Percentiles rank a stretch among this genome's conserved stretches.
phyloP scores from a whole-genome alignment of 352 stramenopile species.

The Thalassiosira oceanica region DNA sequence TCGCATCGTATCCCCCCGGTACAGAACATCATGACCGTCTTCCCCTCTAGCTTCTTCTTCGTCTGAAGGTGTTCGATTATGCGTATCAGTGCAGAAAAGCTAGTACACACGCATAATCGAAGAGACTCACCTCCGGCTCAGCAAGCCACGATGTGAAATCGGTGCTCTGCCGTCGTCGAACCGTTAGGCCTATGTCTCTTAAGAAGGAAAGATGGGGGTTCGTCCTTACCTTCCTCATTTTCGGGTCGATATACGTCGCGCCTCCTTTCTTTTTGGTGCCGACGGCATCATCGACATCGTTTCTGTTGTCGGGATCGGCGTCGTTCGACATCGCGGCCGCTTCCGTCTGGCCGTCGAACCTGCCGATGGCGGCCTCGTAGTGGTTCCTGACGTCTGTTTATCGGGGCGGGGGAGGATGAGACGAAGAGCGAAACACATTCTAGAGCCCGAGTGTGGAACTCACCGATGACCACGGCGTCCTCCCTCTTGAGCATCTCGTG shows the following conservation, averaged over 20 bases:
- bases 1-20: slow-evolving; percentile 77
- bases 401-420: too few species aligned
- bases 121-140: too few species aligned
- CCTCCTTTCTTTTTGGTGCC: slow-evolving; percentile 48
- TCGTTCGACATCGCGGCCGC: slow-evolving; percentile 83
- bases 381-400: slow-evolving; percentile 80
- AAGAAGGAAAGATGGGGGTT: slow-evolving; percentile 81
- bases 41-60: slow-evolving; percentile 50
- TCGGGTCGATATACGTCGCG: slow-evolving; percentile 71
- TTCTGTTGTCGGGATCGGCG: slow-evolving; percentile 78
- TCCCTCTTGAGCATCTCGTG: slow-evolving; percentile 65
- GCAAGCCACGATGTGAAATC: slow-evolving; percentile 61
- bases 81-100: too few species aligned
- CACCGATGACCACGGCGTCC: slow-evolving; percentile 68
- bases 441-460: too few species aligned
- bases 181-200: slow-evolving; percentile 74
- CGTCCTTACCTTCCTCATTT: slow-evolving; percentile 72
- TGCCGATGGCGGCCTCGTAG: slow-evolving; percentile 77
- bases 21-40: slow-evolving; percentile 81
- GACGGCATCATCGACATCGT: slow-evolving; percentile 73
- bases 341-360: slow-evolving; percentile 60
- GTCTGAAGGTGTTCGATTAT: too few species aligned
- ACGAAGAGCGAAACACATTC: too few species aligned
- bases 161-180: slow-evolving; percentile 78
- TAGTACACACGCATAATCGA: too few species aligned